These are phyloP conservation scores for Neurospora sp. DNA, from an alignment of 495 filamentous ascomycete species.

Conservation along the genomic window DNA sequence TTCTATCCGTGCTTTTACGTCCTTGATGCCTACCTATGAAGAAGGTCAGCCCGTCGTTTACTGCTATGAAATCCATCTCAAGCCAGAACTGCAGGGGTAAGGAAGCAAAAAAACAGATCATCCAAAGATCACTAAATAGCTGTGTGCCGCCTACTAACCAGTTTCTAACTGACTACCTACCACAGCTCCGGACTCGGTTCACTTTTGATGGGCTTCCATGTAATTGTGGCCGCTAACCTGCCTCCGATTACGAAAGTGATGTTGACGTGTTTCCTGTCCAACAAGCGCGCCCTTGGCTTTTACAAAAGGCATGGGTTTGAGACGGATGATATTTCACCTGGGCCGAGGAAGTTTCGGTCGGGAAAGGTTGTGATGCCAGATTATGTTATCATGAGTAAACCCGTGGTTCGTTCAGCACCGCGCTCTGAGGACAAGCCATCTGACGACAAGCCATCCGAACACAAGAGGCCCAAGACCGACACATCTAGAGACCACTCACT, in stretches of 20 bases:
- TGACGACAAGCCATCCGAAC: not conserved
- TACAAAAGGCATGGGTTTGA: slow-evolving; percentile 61
- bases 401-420: slow-evolving; percentile 13
- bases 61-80: slow-evolving; percentile 81
- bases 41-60: slow-evolving; percentile 66
- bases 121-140: not conserved
- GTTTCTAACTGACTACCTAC: not conserved
- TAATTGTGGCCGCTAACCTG: slow-evolving; percentile 32
- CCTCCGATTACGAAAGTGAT: slow-evolving; percentile 60
- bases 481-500: not conserved
- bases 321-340: slow-evolving; percentile 57
- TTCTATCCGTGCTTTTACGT: slow-evolving; percentile 54
- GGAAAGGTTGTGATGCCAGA: slow-evolving; percentile 55
- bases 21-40: slow-evolving; percentile 78
- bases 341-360: slow-evolving; percentile 49
- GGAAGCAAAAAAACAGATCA: not conserved
- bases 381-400: slow-evolving; percentile 65
- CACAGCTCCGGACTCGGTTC: slow-evolving; percentile 37
- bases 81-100: slow-evolving; percentile 40
- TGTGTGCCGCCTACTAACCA: not conserved
- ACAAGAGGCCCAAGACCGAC: not conserved
- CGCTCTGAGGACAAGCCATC: not conserved
- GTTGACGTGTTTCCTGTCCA: slow-evolving; percentile 72
- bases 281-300: slow-evolving; percentile 49
- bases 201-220: slow-evolving; percentile 34